Percentiles rank a stretch among this genome's conserved stretches.
Evolutionary conservation across 208 protist genomes (phyloP).

Genomic region (Wallacemonas sp.): DNA sequence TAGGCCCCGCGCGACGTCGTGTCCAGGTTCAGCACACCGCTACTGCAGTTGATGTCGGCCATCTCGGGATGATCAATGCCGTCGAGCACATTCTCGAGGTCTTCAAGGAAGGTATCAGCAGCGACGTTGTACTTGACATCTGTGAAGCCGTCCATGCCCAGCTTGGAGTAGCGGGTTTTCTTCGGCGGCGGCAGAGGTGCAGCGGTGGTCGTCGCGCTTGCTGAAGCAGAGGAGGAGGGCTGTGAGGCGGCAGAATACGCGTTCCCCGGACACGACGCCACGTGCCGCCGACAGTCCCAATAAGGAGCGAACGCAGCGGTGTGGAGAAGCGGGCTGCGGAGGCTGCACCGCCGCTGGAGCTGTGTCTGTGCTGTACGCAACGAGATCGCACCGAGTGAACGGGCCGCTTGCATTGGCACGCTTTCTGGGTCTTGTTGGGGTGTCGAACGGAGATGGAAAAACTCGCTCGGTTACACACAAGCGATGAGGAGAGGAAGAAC

Average conservation of each 20-base stretch:
- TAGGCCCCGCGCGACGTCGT: conserved; percentile 63
- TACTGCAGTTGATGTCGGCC: conserved; percentile 63
- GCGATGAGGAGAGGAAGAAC: not conserved
- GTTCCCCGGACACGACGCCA: not conserved
- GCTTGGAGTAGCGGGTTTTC: conserved; percentile 42
- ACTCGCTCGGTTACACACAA: not conserved
- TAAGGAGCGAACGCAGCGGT: too few species aligned
- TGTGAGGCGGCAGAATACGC: too few species aligned
- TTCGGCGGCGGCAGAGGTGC: too few species aligned
- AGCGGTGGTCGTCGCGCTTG: not conserved
- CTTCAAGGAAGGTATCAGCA: conserved; percentile 68
- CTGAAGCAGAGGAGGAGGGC: not conserved
- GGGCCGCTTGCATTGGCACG: too few species aligned
- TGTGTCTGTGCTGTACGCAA: too few species aligned
- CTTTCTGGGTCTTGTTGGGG: too few species aligned
- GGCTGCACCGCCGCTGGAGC: too few species aligned
- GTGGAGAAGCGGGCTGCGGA: too few species aligned
- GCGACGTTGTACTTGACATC: conserved; percentile 73
- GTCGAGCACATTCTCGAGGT: conserved; percentile 60
- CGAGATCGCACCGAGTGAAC: too few species aligned
- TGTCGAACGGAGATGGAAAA: too few species aligned
- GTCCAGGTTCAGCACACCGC: conserved; percentile 82
- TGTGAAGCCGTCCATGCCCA: conserved; percentile 88
- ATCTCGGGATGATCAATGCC: conserved; percentile 44
- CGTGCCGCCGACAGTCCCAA: not conserved